Evolutionary conservation across 2,329 filamentous ascomycete species (phyloP).

Genomic region (Alternaria hordeiaustralica): DNA sequence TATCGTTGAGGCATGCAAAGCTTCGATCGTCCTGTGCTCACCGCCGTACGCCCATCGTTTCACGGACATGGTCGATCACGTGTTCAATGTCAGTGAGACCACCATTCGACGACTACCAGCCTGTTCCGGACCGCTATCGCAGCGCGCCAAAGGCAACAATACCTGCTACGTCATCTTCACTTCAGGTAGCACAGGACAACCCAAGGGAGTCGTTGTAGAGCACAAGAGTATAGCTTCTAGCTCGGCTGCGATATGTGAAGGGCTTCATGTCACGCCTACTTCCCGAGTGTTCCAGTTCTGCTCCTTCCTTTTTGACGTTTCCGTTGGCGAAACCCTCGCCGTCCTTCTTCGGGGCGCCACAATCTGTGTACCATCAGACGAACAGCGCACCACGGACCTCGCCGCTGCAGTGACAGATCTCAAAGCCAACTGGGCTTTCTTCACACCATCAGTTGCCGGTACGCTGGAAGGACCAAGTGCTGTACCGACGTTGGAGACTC

Average conservation of each 20-base stretch:
- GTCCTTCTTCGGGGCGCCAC: constrained; percentile 40
- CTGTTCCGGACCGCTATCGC: constrained; percentile 7
- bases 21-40: constrained; percentile 38
- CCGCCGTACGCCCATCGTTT: constrained; percentile 31
- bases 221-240: constrained; percentile 38
- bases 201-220: constrained; percentile 42
- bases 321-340: constrained; percentile 43
- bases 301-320: constrained; percentile 45
- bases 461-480: constrained; percentile 36
- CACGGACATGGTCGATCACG: constrained; percentile 19
- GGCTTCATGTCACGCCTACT: constrained; percentile 31
- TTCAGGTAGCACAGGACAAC: constrained; percentile 42
- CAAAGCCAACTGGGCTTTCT: constrained; percentile 39
- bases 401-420: constrained; percentile 43
- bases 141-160: constrained; percentile 26
- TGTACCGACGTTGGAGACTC: constrained; percentile 50
- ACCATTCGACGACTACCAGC: constrained; percentile 22
- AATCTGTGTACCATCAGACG: constrained; percentile 45
- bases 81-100: constrained; percentile 26
- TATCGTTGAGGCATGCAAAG: constrained; percentile 37
- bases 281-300: constrained; percentile 47
- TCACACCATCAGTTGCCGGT: constrained; percentile 47
- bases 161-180: constrained; percentile 42
- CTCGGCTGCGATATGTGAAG: constrained; percentile 36
- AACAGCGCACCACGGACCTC: constrained; percentile 54